Evolutionary conservation across 2,329 filamentous ascomycete species (phyloP).

Genomic region (Peltaster fructicola): DNA sequence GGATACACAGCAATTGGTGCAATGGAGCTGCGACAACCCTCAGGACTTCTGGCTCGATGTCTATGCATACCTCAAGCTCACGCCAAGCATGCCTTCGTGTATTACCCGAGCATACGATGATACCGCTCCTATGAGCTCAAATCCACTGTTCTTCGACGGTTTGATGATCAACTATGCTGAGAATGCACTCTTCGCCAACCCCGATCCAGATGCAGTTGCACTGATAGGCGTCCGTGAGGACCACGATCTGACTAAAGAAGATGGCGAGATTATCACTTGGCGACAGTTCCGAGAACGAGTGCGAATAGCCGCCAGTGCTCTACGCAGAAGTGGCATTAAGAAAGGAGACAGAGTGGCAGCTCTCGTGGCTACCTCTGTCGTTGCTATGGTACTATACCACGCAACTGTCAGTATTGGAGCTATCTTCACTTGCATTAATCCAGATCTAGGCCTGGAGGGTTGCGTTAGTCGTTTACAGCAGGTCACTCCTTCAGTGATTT

Average conservation of each 20-base stretch:
- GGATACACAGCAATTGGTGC: slow-evolving; percentile 21
- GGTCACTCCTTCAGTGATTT: slow-evolving; percentile 23
- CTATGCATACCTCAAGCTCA: slow-evolving; percentile 22
- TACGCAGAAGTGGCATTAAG: slow-evolving; percentile 21
- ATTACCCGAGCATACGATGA: slow-evolving; percentile 22
- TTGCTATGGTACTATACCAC: slow-evolving; percentile 25
- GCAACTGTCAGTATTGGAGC: slow-evolving; percentile 25
- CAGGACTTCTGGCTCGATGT: slow-evolving; percentile 28
- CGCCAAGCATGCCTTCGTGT: slow-evolving; percentile 17
- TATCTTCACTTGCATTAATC: slow-evolving; percentile 28
- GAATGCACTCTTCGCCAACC: slow-evolving; percentile 22
- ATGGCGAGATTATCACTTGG: slow-evolving; percentile 24
- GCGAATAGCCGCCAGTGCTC: slow-evolving; percentile 20
- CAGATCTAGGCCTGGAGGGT: slow-evolving; percentile 23
- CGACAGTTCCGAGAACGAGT: slow-evolving; percentile 22
- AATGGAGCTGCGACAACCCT: slow-evolving; percentile 22
- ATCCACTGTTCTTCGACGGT: slow-evolving; percentile 23
- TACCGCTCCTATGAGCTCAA: slow-evolving; percentile 19
- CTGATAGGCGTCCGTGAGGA: slow-evolving; percentile 25
- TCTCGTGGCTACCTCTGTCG: slow-evolving; percentile 26
- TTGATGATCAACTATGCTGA: slow-evolving; percentile 24
- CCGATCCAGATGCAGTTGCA: slow-evolving; percentile 19
- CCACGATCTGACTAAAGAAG: slow-evolving; percentile 12
- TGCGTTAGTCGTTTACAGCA: slow-evolving; percentile 23
- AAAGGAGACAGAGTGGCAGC: slow-evolving; percentile 23